These are phyloP conservation scores for Sechiopsis laciniata DNA, from an alignment of 306 rosid species.

Conservation along the genomic window DNA sequence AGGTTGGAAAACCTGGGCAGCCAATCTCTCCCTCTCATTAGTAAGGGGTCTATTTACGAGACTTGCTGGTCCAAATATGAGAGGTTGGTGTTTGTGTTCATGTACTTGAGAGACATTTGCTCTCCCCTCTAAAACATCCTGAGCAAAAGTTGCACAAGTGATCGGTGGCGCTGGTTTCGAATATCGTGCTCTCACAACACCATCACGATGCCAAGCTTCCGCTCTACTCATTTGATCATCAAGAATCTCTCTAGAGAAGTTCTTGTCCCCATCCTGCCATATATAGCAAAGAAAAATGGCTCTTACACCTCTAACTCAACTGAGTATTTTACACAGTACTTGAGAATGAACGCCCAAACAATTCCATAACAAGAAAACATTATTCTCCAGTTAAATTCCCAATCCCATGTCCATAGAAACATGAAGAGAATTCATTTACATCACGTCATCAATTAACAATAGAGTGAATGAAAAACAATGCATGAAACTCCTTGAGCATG, in stretches of 20 bases:
- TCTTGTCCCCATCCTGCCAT: neutral
- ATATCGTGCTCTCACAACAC: slow-evolving; percentile 16
- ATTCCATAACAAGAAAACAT: too few relatives aligned
- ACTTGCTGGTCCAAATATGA: slow-evolving; percentile 50
- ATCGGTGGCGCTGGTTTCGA: slow-evolving; percentile 66
- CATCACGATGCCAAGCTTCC: neutral
- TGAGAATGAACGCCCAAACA: too few relatives aligned
- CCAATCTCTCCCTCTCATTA: slow-evolving; percentile 78
- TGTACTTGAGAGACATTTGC: slow-evolving; percentile 68
- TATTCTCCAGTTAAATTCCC: too few relatives aligned
- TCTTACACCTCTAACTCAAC: neutral
- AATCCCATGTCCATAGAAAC: too few relatives aligned
- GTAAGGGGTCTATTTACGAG: slow-evolving; percentile 66
- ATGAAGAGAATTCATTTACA: neutral
- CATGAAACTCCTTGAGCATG: neutral
- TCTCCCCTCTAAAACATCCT: slow-evolving; percentile 96
- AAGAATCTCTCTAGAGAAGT: neutral
- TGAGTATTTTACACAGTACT: too few relatives aligned
- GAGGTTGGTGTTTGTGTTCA: slow-evolving; percentile 89
- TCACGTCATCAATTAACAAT: neutral
- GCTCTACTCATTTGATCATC: neutral
- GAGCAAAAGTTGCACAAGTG: slow-evolving; percentile 95
- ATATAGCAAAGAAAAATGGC: neutral
- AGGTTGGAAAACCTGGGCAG: slow-evolving; percentile 95
- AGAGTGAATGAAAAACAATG: slow-evolving; percentile 15